These are phyloP conservation scores for Westerdykella ornata DNA, from an alignment of 2,329 filamentous ascomycete species.

Conservation along the genomic window DNA sequence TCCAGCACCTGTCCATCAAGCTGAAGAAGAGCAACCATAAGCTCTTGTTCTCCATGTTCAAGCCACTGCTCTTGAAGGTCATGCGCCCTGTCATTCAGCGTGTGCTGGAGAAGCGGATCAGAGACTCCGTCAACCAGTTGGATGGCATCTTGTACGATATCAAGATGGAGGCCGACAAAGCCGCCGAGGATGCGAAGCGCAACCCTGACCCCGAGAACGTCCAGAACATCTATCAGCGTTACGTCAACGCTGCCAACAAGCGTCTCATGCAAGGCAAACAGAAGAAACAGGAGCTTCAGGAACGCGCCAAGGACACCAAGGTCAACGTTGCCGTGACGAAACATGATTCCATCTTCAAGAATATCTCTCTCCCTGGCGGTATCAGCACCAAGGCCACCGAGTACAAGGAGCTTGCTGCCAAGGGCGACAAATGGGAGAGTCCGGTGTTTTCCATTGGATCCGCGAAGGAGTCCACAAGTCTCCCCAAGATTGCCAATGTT, in stretches of 20 bases:
- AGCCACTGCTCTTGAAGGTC: conserved; percentile 77
- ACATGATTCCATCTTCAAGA: conserved; percentile 86
- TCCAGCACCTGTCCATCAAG: conserved; percentile 79
- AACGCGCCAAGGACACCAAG: conserved; percentile 55
- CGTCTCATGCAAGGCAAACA: conserved; percentile 68
- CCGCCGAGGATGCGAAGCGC: conserved; percentile 57
- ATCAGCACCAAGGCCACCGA: conserved; percentile 92
- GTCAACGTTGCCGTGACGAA: conserved; percentile 80
- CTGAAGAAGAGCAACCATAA: conserved; percentile 94
- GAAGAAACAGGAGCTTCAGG: conserved; percentile 57
- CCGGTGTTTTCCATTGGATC: conserved; percentile 84
- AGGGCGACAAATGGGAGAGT: conserved; percentile 92
- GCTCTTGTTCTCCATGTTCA: conserved; percentile 76
- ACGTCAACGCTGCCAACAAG: conserved; percentile 67
- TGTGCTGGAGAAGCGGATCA: conserved; percentile 82
- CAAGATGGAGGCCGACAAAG: conserved; percentile 74
- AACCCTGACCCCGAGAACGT: conserved; percentile 62
- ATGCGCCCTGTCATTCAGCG: conserved; percentile 81
- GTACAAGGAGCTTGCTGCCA: conserved; percentile 77
- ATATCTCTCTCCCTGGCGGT: conserved; percentile 77
- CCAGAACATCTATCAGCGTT: conserved; percentile 80
- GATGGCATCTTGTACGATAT: conserved; percentile 69
- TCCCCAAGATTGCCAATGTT: conserved; percentile 54
- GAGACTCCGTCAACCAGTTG: conserved; percentile 68
- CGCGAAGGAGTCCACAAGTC: conserved; percentile 63